Evolutionary conservation across 495 filamentous ascomycete species (phyloP), one percentile per base, ranked within the genome.

Genomic region (Schizothecium vesticola): DNA sequence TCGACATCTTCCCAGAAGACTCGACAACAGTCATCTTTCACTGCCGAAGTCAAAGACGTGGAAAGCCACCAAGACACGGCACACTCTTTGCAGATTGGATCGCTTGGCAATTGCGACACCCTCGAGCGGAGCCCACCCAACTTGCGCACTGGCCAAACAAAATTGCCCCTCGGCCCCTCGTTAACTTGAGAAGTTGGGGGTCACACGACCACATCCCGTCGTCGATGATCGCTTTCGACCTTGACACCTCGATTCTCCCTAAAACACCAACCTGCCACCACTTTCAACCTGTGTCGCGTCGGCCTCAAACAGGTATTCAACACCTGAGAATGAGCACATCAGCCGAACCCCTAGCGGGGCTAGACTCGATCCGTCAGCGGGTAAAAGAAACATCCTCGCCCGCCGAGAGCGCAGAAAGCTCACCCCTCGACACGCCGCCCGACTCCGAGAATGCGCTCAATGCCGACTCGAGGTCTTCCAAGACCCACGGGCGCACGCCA

Each of bases 401-500:
- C 19, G 31, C 69, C 43, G 43, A 51, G 26, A 23, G n/a, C 36
- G 64, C 56, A 31, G 56, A 33, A 12, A 60, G 59, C 33, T 33
- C 26, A 19, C 56, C 28, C 56, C 56, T 59, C 61, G 61, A 24
- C 58, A 28, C 64, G 26, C 43, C 58, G 23, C 24, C 19, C 31
- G 31, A 25, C n/a, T 31, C 31, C 19, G 64, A 62, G 1, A 56
- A 31, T 51, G 43, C 43, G 13, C 55, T 56, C 56, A 66, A 67
- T 23, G 63, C 63, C 8, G 69, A 68, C 22, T 22, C 64, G 23
- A 67, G 67, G 72, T 76, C 85, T 36, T 86, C 86, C 75, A 92
- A 90, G 81, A 96, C 93, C 3, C 97, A 90, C 85, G 95, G 95
- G 21, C 88, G 93, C 72, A 99, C 95, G 11, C 92, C 91, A 29